Conservation (phyloP, 2,329 filamentous ascomycete genomes). For the Sclerotinia borealis region DNA sequence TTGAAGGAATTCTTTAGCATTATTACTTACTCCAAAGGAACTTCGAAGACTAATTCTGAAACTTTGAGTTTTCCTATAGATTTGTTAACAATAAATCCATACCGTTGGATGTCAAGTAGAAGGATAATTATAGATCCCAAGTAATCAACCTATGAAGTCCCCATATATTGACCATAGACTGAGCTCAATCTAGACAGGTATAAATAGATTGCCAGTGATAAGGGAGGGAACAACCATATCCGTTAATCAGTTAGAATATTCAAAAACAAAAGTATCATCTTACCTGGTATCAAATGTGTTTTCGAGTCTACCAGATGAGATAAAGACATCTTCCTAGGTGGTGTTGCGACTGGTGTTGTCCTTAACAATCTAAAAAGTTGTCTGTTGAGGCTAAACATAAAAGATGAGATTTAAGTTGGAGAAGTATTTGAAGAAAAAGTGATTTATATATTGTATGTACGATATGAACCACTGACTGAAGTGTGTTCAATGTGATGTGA, state of each 20-base stretch:
- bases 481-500: no score
- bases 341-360: background rate
- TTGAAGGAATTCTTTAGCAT: constrained; percentile 39
- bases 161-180: background rate
- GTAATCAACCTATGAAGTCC: background rate
- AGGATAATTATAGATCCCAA: background rate
- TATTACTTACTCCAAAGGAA: constrained; percentile 73
- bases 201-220: background rate
- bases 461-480: background rate
- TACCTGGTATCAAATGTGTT: constrained; percentile 16
- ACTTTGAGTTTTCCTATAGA: constrained; percentile 64
- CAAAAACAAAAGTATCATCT: background rate
- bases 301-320: constrained; percentile 27
- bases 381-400: background rate
- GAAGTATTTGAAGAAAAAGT: background rate
- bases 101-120: no score
- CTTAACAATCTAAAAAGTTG: background rate
- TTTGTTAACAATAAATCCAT: constrained; percentile 1
- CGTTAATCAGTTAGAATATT: background rate
- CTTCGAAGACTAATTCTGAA: constrained; percentile 80
- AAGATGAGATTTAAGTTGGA: no score
- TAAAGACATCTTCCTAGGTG: constrained; percentile 20
- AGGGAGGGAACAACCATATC: background rate
- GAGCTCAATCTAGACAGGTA: background rate
- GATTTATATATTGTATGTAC: background rate